phyloP scores from a whole-genome alignment of 441 rosid species.

The Mallotus repandus region DNA sequence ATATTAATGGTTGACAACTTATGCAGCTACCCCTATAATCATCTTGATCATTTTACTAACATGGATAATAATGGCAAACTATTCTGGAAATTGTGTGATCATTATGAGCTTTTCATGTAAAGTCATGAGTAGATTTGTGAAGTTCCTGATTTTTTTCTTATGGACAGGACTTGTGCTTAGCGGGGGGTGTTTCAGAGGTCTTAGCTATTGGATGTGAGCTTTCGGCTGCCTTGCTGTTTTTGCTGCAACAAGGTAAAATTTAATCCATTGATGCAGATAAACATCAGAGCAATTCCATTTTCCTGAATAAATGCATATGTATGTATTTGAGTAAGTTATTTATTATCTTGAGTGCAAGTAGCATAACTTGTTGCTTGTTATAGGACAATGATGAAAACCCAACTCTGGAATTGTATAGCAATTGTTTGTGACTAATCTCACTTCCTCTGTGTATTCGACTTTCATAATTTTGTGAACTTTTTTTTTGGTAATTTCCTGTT shows the following conservation, averaged over 20 bases:
- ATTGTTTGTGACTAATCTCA: background rate
- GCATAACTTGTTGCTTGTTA: background rate
- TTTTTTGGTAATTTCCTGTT: background rate
- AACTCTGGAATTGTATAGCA: background rate
- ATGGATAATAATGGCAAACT: conserved; percentile 5
- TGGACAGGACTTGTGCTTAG: background rate
- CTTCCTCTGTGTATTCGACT: background rate
- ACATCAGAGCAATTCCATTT: no score
- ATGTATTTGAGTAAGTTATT: no score
- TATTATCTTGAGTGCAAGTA: background rate
- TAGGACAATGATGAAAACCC: background rate
- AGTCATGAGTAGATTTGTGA: background rate
- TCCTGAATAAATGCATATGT: background rate
- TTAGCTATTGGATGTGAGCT: background rate
- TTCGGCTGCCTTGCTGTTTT: background rate
- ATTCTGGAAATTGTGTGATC: background rate
- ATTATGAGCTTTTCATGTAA: background rate
- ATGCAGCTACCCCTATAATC: background rate
- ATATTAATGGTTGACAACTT: background rate
- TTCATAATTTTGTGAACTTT: background rate
- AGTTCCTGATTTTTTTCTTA: background rate
- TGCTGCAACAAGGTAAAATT: background rate
- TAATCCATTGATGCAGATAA: background rate
- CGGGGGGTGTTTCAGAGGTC: background rate
- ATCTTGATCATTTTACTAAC: background rate